Conservation (phyloP, 176 grass and related monocot genomes). For the Echinochloa phyllopogon region DNA sequence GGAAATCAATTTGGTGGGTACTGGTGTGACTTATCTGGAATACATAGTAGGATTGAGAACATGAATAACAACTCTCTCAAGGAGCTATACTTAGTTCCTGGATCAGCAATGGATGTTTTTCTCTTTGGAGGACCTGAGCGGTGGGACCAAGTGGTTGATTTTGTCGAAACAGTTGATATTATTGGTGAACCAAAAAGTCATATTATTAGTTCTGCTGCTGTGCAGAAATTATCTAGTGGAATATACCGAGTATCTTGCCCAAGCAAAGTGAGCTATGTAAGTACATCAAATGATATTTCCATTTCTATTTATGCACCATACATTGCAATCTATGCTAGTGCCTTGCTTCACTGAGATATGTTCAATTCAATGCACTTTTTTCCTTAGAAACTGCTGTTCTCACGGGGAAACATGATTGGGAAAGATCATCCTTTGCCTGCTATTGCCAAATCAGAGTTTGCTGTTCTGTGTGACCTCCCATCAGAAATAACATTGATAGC, state of each 20-base stretch:
- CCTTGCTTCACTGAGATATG: conserved; percentile 18
- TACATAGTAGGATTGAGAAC: conserved; percentile 48
- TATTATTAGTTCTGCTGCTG: conserved; percentile 47
- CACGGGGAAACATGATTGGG: conserved; percentile 92
- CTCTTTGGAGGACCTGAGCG: conserved; percentile 89
- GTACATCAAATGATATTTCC: conserved; percentile 38
- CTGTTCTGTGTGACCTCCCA: conserved; percentile 82
- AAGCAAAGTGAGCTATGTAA: conserved; percentile 81
- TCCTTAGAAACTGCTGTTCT: conserved; percentile 81
- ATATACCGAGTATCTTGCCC: conserved; percentile 75
- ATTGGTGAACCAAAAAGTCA: conserved; percentile 50
- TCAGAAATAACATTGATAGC: conserved; percentile 83
- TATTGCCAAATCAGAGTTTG: conserved; percentile 61
- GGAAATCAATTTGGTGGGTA: conserved; percentile 92
- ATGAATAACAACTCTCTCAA: conserved; percentile 58
- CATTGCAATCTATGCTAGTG: conserved; percentile 28
- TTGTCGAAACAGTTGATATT: conserved; percentile 77
- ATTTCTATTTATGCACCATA: conserved; percentile 21
- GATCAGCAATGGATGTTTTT: conserved; percentile 83
- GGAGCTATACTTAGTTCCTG: conserved; percentile 87
- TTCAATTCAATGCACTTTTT: conserved; percentile 41
- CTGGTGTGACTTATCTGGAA: conserved; percentile 71
- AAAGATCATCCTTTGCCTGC: conserved; percentile 73
- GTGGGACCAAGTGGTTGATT: conserved; percentile 78
- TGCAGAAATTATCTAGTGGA: conserved; percentile 66